Evolutionary conservation across 1,284 basidiomycete species (phyloP).

Genomic region (Moesziomyces parantarcticus): DNA sequence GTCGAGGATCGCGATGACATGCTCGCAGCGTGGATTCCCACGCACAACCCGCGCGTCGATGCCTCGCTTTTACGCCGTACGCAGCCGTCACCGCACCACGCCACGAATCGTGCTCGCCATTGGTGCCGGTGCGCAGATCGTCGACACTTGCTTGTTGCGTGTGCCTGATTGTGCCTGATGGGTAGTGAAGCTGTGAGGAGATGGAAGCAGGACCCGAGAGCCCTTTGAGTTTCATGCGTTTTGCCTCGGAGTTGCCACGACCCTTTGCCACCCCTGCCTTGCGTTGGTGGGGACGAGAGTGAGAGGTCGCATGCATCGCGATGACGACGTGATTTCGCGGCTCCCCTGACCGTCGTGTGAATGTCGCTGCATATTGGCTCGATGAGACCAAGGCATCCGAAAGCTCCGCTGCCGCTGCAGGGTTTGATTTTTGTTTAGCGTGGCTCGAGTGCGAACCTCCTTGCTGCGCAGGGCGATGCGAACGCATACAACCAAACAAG

Average conservation of each 20-base stretch:
- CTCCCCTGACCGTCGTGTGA: conserved; percentile 33
- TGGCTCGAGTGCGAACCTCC: background rate
- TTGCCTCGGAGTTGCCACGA: too few relatives aligned
- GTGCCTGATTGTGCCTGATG: background rate
- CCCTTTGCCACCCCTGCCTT: too few relatives aligned
- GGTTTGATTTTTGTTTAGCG: background rate
- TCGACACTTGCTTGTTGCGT: too few relatives aligned
- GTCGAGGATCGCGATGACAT: background rate
- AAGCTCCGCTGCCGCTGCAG: background rate
- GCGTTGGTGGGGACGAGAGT: too few relatives aligned
- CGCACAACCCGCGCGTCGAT: conserved; percentile 1
- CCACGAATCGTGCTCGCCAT: too few relatives aligned
- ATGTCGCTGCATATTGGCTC: background rate
- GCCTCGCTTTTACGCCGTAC: background rate
- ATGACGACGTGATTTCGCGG: background rate
- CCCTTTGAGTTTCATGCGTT: too few relatives aligned
- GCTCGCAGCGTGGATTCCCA: background rate
- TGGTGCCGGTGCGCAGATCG: too few relatives aligned
- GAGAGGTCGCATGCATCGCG: too few relatives aligned
- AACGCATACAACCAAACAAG: background rate
- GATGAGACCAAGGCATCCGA: background rate
- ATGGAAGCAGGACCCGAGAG: too few relatives aligned
- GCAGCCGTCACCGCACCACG: background rate
- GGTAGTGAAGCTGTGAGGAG: too few relatives aligned
- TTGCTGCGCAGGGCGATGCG: background rate